A percentile compares a stretch with the other conserved stretches of the same genome.
Evolutionary conservation across 2,329 filamentous ascomycete genomes (phyloP).

Genomic region (Aspergillus glaucus): DNA sequence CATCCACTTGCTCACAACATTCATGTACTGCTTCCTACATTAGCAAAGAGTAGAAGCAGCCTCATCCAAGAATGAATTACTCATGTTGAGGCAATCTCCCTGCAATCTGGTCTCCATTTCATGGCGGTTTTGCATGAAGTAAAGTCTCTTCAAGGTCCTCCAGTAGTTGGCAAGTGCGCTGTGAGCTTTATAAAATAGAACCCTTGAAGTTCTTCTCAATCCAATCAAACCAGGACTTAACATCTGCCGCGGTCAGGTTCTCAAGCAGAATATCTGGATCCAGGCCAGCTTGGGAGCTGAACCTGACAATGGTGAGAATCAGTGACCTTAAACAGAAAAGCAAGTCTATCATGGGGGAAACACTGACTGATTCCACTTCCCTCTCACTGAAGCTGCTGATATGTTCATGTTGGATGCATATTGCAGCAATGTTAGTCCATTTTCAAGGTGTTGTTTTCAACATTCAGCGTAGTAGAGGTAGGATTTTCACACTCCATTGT

Average conservation of each 20-base stretch:
- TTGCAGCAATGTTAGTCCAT: conserved; percentile 8
- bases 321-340: background rate
- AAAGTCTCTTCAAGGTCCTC: conserved; percentile 14
- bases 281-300: conserved; percentile 6
- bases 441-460: conserved; percentile 6
- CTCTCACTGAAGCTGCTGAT: conserved; percentile 8
- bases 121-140: conserved; percentile 8
- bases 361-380: conserved; percentile 11
- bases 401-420: conserved; percentile 11
- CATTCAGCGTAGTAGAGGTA: conserved; percentile 10
- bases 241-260: conserved; percentile 9
- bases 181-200: conserved; percentile 11
- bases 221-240: conserved; percentile 15
- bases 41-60: background rate
- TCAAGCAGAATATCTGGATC: conserved; percentile 6
- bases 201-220: conserved; percentile 11
- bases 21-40: conserved; percentile 9
- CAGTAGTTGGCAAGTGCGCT: conserved; percentile 10
- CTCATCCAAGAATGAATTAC: background rate
- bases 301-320: conserved; percentile 5
- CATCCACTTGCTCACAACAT: conserved; percentile 9
- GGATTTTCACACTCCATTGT: conserved; percentile 5
- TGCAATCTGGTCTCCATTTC: conserved; percentile 6
- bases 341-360: background rate
- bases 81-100: conserved; percentile 5